Percentiles rank a stretch among this genome's conserved stretches.
Conservation (phyloP, 139 green algal species). For the Chlorella ohadii region DNA sequence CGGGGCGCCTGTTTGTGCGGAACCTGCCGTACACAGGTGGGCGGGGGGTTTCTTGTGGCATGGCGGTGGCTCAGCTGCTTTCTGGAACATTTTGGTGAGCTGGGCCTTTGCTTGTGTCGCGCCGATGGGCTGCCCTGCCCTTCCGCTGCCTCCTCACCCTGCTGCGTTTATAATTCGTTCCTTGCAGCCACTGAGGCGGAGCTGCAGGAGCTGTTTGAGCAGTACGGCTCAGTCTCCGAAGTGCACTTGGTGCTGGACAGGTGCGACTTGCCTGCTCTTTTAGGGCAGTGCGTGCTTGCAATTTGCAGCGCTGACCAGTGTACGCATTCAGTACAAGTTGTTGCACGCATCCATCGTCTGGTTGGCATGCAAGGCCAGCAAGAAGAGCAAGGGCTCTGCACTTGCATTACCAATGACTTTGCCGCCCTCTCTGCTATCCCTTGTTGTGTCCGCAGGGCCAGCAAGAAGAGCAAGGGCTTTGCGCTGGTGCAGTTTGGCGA, state of each 20-base stretch:
- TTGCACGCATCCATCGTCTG: too few species aligned
- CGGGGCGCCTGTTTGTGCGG: slow-evolving; percentile 91
- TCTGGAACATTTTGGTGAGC: background rate
- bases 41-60: background rate
- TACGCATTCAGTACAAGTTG: too few species aligned
- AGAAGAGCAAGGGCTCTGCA: too few species aligned
- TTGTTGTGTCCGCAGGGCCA: slow-evolving; percentile 39
- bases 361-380: too few species aligned
- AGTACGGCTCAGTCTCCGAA: slow-evolving; percentile 80
- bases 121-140: too few species aligned
- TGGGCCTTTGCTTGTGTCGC: background rate
- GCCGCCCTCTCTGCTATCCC: too few species aligned
- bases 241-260: slow-evolving; percentile 94
- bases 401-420: too few species aligned
- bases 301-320: too few species aligned
- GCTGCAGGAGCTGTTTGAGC: slow-evolving; percentile 78
- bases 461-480: slow-evolving; percentile 81
- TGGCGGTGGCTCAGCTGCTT: background rate
- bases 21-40: slow-evolving; percentile 88
- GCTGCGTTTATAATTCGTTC: background rate
- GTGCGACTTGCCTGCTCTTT: slow-evolving; percentile 24
- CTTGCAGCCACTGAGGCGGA: slow-evolving; percentile 84
- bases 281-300: too few species aligned
- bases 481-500: slow-evolving; percentile 88
- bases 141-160: background rate